Percentiles rank a stretch among this genome's conserved stretches.
Evolutionary conservation across 2,329 filamentous ascomycete species (phyloP).

Genomic region (Stagonosporopsis vannaccii): DNA sequence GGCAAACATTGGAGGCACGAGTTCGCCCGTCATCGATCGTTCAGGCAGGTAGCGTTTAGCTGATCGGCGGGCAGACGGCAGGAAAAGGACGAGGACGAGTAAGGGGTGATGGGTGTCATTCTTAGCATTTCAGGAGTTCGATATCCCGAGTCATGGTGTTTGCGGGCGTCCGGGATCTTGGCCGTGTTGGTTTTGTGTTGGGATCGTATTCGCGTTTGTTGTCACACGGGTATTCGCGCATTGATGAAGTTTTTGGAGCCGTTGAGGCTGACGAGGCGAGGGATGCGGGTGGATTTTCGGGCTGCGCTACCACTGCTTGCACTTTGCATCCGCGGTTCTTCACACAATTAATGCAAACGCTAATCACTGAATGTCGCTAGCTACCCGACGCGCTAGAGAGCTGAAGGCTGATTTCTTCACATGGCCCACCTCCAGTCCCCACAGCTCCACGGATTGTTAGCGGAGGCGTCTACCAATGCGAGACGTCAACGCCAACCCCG

Average conservation of each 20-base stretch:
- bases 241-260: constrained; percentile 10
- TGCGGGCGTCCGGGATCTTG: constrained; percentile 1
- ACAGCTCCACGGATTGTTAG: constrained; percentile 12
- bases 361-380: constrained; percentile 8
- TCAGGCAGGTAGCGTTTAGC: constrained; percentile 29
- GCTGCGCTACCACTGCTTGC: neutral
- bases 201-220: constrained; percentile 10
- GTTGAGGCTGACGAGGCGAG: constrained; percentile 14
- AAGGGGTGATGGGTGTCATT: constrained; percentile 5
- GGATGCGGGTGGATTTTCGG: constrained; percentile 17
- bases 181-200: constrained; percentile 12
- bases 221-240: constrained; percentile 2
- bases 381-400: constrained; percentile 13
- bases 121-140: constrained; percentile 25
- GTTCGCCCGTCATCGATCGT: constrained; percentile 50
- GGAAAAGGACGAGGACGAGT: constrained; percentile 1
- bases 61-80: constrained; percentile 16
- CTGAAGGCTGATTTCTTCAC: constrained; percentile 13
- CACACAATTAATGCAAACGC: constrained; percentile 16
- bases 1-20: constrained; percentile 48
- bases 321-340: constrained; percentile 6
- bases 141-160: constrained; percentile 23
- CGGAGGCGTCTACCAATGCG: constrained; percentile 11
- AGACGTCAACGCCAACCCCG: constrained; percentile 26
- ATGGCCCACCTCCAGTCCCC: constrained; percentile 18